Evolutionary conservation across 495 filamentous ascomycete genomes (phyloP).

Genomic region (Apodospora peruviana): DNA sequence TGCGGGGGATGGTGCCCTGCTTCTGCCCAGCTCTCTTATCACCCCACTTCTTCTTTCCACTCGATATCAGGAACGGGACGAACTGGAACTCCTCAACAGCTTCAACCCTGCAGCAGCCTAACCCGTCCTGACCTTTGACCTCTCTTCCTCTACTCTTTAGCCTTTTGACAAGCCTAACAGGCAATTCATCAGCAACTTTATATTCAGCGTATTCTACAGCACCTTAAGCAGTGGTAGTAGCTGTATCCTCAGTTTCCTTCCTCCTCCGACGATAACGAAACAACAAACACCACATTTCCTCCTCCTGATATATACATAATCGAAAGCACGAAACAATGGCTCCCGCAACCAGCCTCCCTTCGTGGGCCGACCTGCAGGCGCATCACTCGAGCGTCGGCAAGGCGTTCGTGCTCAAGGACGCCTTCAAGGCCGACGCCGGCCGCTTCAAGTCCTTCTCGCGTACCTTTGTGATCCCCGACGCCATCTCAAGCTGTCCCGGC

Average conservation of each 20-base stretch:
- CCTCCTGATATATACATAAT: too few species aligned
- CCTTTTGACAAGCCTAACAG: too few species aligned
- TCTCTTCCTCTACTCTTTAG: neutral
- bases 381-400: slow-evolving; percentile 81
- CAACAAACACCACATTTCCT: too few species aligned
- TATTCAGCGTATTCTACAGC: too few species aligned
- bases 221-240: too few species aligned
- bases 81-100: neutral
- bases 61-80: neutral
- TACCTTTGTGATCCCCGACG: slow-evolving; percentile 72
- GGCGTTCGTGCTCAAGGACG: slow-evolving; percentile 85
- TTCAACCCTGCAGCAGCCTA: neutral
- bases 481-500: slow-evolving; percentile 45
- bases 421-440: slow-evolving; percentile 80
- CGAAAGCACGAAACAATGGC: slow-evolving; percentile 31
- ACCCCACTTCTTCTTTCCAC: neutral
- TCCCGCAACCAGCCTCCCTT: slow-evolving; percentile 72
- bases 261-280: too few species aligned
- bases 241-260: too few species aligned
- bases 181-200: too few species aligned
- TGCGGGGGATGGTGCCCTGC: too few species aligned
- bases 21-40: neutral
- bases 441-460: slow-evolving; percentile 89
- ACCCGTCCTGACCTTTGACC: neutral
- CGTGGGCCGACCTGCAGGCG: slow-evolving; percentile 83